Percentiles rank a stretch among this genome's conserved stretches.
These are phyloP conservation scores for Truncatella angustata DNA, from an alignment of 2,329 filamentous ascomycete species.

Conservation along the genomic window DNA sequence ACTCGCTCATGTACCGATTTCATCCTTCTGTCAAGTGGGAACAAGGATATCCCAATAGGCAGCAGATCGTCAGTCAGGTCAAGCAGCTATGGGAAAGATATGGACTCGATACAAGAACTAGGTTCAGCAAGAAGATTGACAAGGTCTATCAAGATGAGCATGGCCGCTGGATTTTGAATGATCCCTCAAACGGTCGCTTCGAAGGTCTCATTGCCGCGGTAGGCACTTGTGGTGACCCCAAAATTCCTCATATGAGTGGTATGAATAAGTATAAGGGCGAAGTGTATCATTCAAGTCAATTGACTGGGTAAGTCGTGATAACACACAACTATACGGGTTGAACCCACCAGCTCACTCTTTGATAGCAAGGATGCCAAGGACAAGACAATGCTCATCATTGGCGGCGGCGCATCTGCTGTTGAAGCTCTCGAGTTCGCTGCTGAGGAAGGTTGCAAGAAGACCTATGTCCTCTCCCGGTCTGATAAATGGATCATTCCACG, in stretches of 20 bases:
- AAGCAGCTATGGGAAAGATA: conserved; percentile 73
- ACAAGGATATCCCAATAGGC: conserved; percentile 72
- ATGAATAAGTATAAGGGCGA: conserved; percentile 70
- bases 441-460: conserved; percentile 62
- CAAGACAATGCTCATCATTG: conserved; percentile 75
- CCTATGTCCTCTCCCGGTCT: conserved; percentile 70
- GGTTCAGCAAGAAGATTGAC: conserved; percentile 68
- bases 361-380: conserved; percentile 63
- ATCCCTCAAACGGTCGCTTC: conserved; percentile 67
- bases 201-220: conserved; percentile 77
- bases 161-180: conserved; percentile 76
- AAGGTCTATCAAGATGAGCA: conserved; percentile 67
- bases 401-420: conserved; percentile 77
- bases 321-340: no score
- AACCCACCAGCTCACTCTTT: no score
- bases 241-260: conserved; percentile 68
- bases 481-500: conserved; percentile 89
- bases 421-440: conserved; percentile 80
- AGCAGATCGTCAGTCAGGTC: conserved; percentile 74
- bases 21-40: conserved; percentile 76
- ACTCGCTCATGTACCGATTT: conserved; percentile 85
- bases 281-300: conserved; percentile 71
- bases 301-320: conserved; percentile 63
- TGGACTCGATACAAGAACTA: conserved; percentile 66
- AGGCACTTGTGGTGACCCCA: conserved; percentile 77